Percentiles rank a stretch among this genome's conserved stretches.
Evolutionary conservation across 2,329 filamentous ascomycete species (phyloP).

Genomic region (Didymella arachidicola): DNA sequence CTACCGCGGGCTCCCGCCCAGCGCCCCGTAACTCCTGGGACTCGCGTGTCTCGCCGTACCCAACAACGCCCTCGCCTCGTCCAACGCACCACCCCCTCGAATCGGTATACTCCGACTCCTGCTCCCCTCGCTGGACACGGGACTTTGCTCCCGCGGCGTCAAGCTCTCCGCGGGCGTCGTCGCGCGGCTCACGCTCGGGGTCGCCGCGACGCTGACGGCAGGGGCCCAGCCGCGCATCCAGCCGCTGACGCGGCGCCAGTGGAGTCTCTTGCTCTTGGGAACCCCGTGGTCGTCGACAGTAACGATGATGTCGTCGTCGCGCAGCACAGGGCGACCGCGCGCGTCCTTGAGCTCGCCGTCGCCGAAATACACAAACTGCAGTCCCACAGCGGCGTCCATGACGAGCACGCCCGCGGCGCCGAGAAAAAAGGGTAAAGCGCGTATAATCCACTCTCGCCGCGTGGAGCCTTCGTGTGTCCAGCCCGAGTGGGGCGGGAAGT

Average conservation of each 20-base stretch:
- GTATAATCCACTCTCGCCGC: slow-evolving; percentile 63
- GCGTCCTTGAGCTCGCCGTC: slow-evolving; percentile 42
- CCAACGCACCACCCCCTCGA: slow-evolving; percentile 35
- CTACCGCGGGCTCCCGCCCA: slow-evolving; percentile 10
- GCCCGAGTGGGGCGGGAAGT: slow-evolving; percentile 62
- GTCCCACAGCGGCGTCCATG: slow-evolving; percentile 68
- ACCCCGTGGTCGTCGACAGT: slow-evolving; percentile 49
- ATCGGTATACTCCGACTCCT: slow-evolving; percentile 35
- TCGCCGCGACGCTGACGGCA: slow-evolving; percentile 52
- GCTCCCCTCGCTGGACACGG: slow-evolving; percentile 7
- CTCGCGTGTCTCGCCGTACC: slow-evolving; percentile 45
- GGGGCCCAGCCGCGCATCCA: slow-evolving; percentile 74
- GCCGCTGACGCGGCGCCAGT: slow-evolving; percentile 66
- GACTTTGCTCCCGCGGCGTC: slow-evolving; percentile 12
- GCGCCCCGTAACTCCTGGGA: slow-evolving; percentile 44
- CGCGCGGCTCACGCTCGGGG: slow-evolving; percentile 41
- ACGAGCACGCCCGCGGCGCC: slow-evolving; percentile 70
- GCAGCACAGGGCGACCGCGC: slow-evolving; percentile 28
- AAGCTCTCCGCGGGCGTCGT: slow-evolving; percentile 38
- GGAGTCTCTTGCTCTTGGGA: slow-evolving; percentile 50
- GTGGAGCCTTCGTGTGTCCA: slow-evolving; percentile 66
- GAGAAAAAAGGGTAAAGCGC: slow-evolving; percentile 69
- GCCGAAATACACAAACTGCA: slow-evolving; percentile 69
- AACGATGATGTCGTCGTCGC: slow-evolving; percentile 57
- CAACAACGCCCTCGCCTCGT: slow-evolving; percentile 49